A percentile compares a stretch with the other conserved stretches of the same genome.
Conservation (phyloP, 768 basidiomycete genomes). For the Rhodotorula kratochvilovae region DNA sequence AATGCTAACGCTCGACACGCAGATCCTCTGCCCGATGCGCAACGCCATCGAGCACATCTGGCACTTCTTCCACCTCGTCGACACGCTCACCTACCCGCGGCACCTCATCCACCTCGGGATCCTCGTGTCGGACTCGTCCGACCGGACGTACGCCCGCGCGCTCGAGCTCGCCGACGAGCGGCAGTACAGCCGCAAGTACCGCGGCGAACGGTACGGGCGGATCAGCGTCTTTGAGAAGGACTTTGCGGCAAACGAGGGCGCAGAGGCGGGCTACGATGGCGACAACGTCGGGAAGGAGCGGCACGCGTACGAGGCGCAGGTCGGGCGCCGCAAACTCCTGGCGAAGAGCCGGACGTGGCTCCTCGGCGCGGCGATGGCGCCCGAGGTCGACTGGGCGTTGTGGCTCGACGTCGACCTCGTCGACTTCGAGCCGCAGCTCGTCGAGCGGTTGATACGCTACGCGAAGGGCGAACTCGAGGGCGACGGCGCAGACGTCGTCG, state of each 20-base stretch:
- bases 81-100: conserved; percentile 16
- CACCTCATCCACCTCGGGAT: conserved; percentile 24
- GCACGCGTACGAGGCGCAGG: conserved; percentile 9
- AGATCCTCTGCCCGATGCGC: conserved; percentile 31
- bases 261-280: background rate
- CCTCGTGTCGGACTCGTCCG: conserved; percentile 29
- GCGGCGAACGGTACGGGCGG: background rate
- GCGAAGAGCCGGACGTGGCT: conserved; percentile 28
- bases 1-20: background rate
- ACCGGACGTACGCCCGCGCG: conserved; percentile 17
- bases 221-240: conserved; percentile 17
- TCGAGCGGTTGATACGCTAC: conserved; percentile 29
- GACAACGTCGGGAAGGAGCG: conserved; percentile 12
- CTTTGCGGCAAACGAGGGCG: conserved; percentile 1
- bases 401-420: conserved; percentile 41
- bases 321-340: conserved; percentile 2
- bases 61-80: conserved; percentile 34
- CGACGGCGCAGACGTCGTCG: background rate
- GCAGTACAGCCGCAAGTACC: conserved; percentile 3
- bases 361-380: background rate
- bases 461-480: conserved; percentile 5
- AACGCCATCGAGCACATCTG: conserved; percentile 36
- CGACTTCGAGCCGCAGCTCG: conserved; percentile 24
- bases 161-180: conserved; percentile 32
- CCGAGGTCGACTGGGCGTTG: conserved; percentile 38